These are phyloP conservation scores for Ascochyta pisi DNA, from an alignment of 2,329 filamentous ascomycete genomes.

Conservation along the genomic window DNA sequence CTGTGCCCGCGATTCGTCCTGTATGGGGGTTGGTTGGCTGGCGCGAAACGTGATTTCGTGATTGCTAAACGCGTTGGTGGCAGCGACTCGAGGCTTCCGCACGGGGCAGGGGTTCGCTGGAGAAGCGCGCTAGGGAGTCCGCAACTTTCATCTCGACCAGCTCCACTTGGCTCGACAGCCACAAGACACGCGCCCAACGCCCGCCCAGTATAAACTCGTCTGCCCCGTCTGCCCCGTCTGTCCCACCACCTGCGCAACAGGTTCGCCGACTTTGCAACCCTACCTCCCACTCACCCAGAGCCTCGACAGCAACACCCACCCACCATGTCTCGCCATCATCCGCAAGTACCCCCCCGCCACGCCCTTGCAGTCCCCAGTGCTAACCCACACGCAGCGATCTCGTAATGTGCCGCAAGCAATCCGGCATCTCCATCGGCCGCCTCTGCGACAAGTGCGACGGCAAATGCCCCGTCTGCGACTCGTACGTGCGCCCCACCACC, in stretches of 20 bases:
- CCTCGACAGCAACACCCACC: background rate
- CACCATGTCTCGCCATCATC: slow-evolving; percentile 90
- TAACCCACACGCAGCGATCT: slow-evolving; percentile 71
- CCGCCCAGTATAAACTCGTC: too few relatives aligned
- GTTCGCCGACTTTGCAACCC: background rate
- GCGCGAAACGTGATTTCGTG: background rate
- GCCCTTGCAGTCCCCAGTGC: background rate
- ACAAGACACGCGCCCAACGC: background rate
- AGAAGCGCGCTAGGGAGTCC: slow-evolving; percentile 21
- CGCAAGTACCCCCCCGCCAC: slow-evolving; percentile 62
- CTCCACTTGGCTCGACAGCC: background rate
- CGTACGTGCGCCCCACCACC: slow-evolving; percentile 96
- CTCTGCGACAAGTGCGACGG: slow-evolving; percentile 99
- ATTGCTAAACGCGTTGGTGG: slow-evolving; percentile 1
- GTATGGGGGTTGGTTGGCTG: background rate
- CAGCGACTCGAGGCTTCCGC: slow-evolving; percentile 29
- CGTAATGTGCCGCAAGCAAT: slow-evolving; percentile 99
- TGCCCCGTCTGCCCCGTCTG: background rate
- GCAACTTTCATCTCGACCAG: slow-evolving; percentile 16
- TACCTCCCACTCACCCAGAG: background rate
- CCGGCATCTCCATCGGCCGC: slow-evolving; percentile 96
- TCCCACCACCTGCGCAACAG: background rate
- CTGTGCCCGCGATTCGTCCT: background rate
- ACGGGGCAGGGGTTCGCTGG: slow-evolving; percentile 27
- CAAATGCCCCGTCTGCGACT: slow-evolving; percentile 99